Conservation (phyloP, 257 asterid genomes). For the Misopates orontium region DNA sequence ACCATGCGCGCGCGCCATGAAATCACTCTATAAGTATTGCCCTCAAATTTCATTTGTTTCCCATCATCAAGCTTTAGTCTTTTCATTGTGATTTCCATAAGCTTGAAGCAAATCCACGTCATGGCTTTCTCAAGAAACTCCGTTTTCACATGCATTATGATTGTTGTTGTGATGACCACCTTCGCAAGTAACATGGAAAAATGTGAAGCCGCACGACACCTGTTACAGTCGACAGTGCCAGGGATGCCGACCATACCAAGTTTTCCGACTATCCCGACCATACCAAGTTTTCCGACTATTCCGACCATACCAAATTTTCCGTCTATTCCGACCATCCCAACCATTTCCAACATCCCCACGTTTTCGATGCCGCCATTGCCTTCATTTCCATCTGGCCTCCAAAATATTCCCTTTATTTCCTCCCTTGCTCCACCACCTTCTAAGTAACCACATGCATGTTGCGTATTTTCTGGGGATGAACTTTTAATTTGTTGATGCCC, state of each 20-base stretch:
- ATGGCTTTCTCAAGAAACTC: conserved; percentile 19
- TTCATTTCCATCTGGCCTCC: conserved; percentile 9
- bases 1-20: no score
- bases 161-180: conserved; percentile 11
- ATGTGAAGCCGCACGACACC: conserved; percentile 33
- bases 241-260: conserved; percentile 28
- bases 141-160: conserved; percentile 22
- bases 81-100: background rate
- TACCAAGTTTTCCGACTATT: conserved; percentile 24
- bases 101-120: background rate
- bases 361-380: no score
- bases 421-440: conserved; percentile 35
- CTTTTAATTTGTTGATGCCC: no score
- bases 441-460: conserved; percentile 8
- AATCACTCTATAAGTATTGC: no score
- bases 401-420: conserved; percentile 22
- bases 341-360: no score
- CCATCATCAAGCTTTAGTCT: background rate
- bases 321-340: no score
- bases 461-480: no score
- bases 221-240: conserved; percentile 28
- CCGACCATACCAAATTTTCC: background rate
- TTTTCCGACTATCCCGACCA: conserved; percentile 25
- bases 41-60: no score
- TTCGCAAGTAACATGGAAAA: conserved; percentile 20